Evolutionary conservation across 1,139 yeast species (phyloP).

Genomic region (Meyerozyma sp.): DNA sequence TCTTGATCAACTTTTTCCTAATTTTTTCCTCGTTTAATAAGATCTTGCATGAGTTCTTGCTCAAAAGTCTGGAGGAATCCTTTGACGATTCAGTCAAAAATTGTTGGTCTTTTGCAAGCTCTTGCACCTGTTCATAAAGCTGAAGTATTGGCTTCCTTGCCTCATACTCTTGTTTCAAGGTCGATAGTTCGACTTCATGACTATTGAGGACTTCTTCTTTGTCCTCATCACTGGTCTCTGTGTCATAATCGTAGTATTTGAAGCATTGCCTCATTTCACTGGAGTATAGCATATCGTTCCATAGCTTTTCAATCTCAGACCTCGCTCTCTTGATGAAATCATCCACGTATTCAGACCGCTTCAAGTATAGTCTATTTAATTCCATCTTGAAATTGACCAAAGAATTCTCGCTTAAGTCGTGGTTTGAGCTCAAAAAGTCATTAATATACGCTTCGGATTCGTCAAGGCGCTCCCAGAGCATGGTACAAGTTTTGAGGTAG

Average conservation of each 20-base stretch:
- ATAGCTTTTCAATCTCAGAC: conserved; percentile 48
- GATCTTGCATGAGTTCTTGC: conserved; percentile 75
- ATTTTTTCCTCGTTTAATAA: conserved; percentile 74
- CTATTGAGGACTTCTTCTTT: conserved; percentile 50
- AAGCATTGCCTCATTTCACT: conserved; percentile 36
- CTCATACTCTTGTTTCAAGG: conserved; percentile 46
- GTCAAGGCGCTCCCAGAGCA: conserved; percentile 48
- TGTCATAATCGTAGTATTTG: conserved; percentile 31
- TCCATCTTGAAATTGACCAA: conserved; percentile 45
- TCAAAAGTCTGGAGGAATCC: conserved; percentile 73
- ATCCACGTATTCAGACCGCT: conserved; percentile 61
- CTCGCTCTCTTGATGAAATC: conserved; percentile 63
- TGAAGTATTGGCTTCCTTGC: conserved; percentile 51
- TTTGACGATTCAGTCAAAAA: conserved; percentile 65
- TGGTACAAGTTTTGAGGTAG: conserved; percentile 31
- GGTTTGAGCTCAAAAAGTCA: conserved; percentile 32
- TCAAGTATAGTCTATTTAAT: conserved; percentile 49
- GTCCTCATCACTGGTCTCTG: conserved; percentile 34
- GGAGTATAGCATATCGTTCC: conserved; percentile 61
- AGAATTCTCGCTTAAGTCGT: conserved; percentile 32
- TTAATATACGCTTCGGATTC: conserved; percentile 32
- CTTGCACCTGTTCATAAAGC: conserved; percentile 49
- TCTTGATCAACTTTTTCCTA: conserved; percentile 60
- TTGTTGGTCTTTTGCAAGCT: conserved; percentile 54
- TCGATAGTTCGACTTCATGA: conserved; percentile 60